Conservation (phyloP, 257 asterid genomes). For the Ligustrum vulgare region DNA sequence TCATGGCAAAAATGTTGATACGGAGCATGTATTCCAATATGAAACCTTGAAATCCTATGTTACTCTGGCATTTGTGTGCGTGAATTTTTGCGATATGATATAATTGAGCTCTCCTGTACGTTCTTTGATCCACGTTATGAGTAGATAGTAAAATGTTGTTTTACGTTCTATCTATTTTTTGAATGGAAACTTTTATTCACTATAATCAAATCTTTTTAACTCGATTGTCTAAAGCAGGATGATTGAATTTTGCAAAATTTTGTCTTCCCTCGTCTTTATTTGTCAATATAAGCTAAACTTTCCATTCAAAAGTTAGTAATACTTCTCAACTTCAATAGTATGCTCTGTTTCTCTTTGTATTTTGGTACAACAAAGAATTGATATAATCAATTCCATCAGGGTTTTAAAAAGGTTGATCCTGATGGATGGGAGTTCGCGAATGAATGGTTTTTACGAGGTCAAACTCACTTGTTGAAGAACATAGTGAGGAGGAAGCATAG, state of each 20-base stretch:
- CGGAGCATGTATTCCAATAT: background rate
- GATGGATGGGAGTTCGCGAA: slow-evolving; percentile 90
- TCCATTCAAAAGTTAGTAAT: background rate
- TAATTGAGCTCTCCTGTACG: background rate
- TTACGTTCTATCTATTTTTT: too few species aligned
- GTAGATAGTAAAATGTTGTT: background rate
- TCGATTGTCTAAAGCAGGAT: background rate
- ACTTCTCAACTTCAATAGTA: background rate
- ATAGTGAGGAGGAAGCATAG: slow-evolving; percentile 53
- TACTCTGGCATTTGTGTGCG: background rate
- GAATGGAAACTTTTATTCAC: too few species aligned
- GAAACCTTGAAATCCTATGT: background rate
- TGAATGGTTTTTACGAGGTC: slow-evolving; percentile 87
- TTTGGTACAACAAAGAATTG: background rate
- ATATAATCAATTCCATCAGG: background rate
- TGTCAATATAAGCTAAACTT: background rate
- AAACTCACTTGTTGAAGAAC: slow-evolving; percentile 64
- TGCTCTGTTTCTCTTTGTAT: background rate
- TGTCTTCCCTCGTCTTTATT: background rate
- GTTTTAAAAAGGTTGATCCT: slow-evolving; percentile 45
- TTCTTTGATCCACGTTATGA: too few species aligned
- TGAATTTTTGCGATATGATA: background rate
- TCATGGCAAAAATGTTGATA: background rate
- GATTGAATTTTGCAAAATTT: background rate
- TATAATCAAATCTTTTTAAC: too few species aligned